Evolutionary conservation across 352 stramenopile species (phyloP), one percentile per base, ranked within the genome.

Genomic region (Phytophthora syringae): DNA sequence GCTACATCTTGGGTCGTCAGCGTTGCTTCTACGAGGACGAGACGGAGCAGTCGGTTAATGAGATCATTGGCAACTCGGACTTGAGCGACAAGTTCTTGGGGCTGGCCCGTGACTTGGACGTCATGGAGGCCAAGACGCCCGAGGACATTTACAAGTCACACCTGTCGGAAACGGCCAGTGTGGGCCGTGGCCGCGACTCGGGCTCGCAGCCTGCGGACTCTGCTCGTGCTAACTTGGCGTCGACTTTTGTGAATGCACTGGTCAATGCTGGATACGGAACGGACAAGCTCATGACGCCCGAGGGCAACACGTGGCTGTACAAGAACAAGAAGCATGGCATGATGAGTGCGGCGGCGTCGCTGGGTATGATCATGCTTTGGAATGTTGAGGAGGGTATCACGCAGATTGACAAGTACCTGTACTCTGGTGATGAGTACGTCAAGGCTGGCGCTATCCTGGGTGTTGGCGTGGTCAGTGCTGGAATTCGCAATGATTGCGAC

Each of bases 301-400:
- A 99, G 34, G 89, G 84, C 52, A 99, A 97, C 72, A 96, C 96
- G 50, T 99, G 98, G 98, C 72, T 99, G 25, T 99, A 99, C 85
- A 99, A 99, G 80, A 99, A 99, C 88, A 99, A 99, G 77, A 98
- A 99, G 78, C 97, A 99, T 67, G 98, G 97, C 52, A 99, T 99
- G 97, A 97, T 99, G 82, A 98, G 93, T 54, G 98, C 98, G 0
- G 96, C 98, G 2, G 98, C 98, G 13, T 99, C 97, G 36, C 81
- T 99, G 27, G 98, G 98, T 52, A 93, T 98, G 63, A 98, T 99
- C 52, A 94, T 99, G 74, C 82, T 99, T 3, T 99, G 98, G 98
- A 99, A 99, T 77, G 96, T 99, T 5, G 98, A 99, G 76, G 98
- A 99, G 81, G 97, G 98, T 21, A 92, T 99, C 59, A 99, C 97